A percentile compares a stretch with the other conserved stretches of the same genome.
Evolutionary conservation across 73 alveolate genomes (phyloP).

Genomic region (Paramecium pentaurelia): DNA sequence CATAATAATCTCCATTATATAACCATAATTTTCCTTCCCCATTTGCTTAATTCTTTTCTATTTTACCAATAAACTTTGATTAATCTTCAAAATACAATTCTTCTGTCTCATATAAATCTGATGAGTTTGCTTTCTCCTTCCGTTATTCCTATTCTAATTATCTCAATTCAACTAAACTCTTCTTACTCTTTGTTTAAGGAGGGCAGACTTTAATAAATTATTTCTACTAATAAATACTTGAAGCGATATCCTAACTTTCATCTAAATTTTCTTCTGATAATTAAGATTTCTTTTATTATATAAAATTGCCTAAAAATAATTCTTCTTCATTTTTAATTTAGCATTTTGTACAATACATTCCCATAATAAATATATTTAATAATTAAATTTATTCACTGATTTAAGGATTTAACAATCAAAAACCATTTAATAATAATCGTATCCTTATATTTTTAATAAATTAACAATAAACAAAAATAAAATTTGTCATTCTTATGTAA

Average conservation of each 20-base stretch:
- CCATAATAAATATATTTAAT: not conserved
- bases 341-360: not conserved
- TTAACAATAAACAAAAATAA: not conserved
- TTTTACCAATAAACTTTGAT: slow-evolving; percentile 70
- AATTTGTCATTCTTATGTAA: not conserved
- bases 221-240: not conserved
- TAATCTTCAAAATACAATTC: slow-evolving; percentile 56
- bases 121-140: not conserved
- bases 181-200: not conserved
- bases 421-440: not conserved
- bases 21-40: slow-evolving; percentile 76
- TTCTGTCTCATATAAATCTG: not conserved
- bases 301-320: not conserved
- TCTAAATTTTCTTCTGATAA: not conserved
- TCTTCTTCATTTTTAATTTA: not conserved
- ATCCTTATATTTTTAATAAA: not conserved
- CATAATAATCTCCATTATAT: slow-evolving; percentile 69
- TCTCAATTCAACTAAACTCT: not conserved
- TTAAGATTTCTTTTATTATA: not conserved
- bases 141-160: not conserved
- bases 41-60: slow-evolving; percentile 70
- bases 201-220: not conserved
- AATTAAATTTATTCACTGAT: not conserved
- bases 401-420: not conserved
- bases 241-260: not conserved